These are phyloP conservation scores for Pseudognaphalium luteoalbum DNA, from an alignment of 129 eudicot species.

Conservation along the genomic window DNA sequence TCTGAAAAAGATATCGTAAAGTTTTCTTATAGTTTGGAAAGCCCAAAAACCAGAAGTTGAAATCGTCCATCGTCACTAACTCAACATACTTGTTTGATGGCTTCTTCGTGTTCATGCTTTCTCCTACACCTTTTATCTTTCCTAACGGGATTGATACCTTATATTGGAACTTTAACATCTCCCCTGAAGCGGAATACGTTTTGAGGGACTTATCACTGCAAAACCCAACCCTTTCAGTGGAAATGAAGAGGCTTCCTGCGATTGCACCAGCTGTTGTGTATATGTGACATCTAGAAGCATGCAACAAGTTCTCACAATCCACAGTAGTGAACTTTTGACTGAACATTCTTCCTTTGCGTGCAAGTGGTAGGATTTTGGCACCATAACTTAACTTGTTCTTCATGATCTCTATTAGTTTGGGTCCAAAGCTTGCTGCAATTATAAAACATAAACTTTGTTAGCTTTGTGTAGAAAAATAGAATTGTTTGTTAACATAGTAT, in stretches of 20 bases:
- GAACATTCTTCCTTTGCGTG: slow-evolving; percentile 22
- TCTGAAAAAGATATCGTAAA: slow-evolving; percentile 9
- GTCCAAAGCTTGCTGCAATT: slow-evolving; percentile 21
- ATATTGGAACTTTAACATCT: slow-evolving; percentile 24
- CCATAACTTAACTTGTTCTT: slow-evolving; percentile 33
- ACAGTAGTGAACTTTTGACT: slow-evolving; percentile 1
- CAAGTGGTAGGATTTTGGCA: slow-evolving; percentile 29
- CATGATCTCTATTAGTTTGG: slow-evolving; percentile 22
- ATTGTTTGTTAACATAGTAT: neutral
- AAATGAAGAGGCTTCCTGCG: slow-evolving; percentile 23
- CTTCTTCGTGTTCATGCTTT: slow-evolving; percentile 25
- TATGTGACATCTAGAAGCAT: slow-evolving; percentile 21
- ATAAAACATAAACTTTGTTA: neutral
- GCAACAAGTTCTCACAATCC: slow-evolving; percentile 28
- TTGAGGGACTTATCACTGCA: slow-evolving; percentile 24
- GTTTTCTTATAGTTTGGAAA: slow-evolving; percentile 10
- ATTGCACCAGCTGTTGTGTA: slow-evolving; percentile 38
- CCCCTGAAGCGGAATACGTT: slow-evolving; percentile 27
- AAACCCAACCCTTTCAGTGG: slow-evolving; percentile 26
- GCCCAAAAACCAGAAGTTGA: slow-evolving; percentile 25
- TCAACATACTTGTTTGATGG: slow-evolving; percentile 34
- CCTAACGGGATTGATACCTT: slow-evolving; percentile 31
- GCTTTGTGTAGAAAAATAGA: neutral
- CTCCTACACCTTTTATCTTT: slow-evolving; percentile 29
- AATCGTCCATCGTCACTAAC: slow-evolving; percentile 22